Base-by-base conservation (phyloP, 371 early-diverging fungal species). In the Mortierella polycephala region DNA sequence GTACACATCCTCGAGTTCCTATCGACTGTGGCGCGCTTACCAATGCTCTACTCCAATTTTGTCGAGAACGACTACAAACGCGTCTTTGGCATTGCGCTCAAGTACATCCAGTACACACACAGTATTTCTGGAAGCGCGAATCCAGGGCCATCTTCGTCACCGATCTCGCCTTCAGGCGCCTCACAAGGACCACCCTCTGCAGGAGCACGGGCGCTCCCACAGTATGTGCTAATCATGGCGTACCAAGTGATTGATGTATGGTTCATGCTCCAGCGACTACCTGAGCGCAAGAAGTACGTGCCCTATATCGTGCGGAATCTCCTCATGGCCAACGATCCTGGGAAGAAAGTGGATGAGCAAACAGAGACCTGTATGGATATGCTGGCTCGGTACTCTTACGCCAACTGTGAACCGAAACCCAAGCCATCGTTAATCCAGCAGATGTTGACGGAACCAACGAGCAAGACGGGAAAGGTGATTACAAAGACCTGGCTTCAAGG, bases 321-420 rank as follows among this genome's bases (percentile, higher is more conserved):
- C n/a, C 72, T 94, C 10, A 79, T 85, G 57, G 86, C 85, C 20
- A 89, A 86, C 21, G 84, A 84, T 0, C 64, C 64, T 7, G 41
- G 67, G 5, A 72, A 66, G 21, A 67, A 66, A 6, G 49, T 94
- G 55, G 93, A 93, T 70, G 96, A 95, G 73, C 92, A 89, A 53
- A 91, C 92, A 0, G 93, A 92, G 68, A 91, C 96, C 10, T 96
- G 96, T 61, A 85, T 98, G 71, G 98, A 98, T 69, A 95, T 97
- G 94, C 83, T 98, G 20, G 87, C 95, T 14, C 90, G 95, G 20
- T 94, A 94, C 81, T 85, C 94, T 20, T 95, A 87, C 82, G 90
- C 92, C 11, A 92, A 94, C 75, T 90, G 89, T 52, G 85, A 85
- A 57, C 86, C 92, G 30, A 89, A 89, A 56, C 89, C 87, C 13